Evolutionary conservation across 2,329 filamentous ascomycete genomes (phyloP).

Genomic region (Aspergillus puulaauensis): DNA sequence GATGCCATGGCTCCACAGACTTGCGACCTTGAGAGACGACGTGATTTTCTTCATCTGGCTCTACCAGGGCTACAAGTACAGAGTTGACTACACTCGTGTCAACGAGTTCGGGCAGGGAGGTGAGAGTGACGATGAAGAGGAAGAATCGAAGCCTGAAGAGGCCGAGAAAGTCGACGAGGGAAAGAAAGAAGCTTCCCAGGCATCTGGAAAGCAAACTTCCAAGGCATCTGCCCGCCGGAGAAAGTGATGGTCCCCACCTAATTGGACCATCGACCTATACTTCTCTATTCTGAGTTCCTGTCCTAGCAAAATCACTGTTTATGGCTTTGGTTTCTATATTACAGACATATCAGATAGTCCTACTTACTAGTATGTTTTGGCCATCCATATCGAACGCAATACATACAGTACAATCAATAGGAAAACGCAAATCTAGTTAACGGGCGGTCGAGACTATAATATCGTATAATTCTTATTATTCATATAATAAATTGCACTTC

Average conservation of each 20-base stretch:
- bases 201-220: slow-evolving; percentile 29
- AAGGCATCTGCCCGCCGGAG: slow-evolving; percentile 34
- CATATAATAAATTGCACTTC: neutral
- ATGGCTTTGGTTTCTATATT: neutral
- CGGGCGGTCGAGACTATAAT: neutral
- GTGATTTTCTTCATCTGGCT: slow-evolving; percentile 98
- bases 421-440: neutral
- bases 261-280: neutral
- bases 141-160: slow-evolving; percentile 6
- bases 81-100: slow-evolving; percentile 83
- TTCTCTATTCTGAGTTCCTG: neutral
- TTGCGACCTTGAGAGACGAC: slow-evolving; percentile 91
- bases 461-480: neutral
- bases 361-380: neutral
- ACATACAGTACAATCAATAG: neutral
- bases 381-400: neutral
- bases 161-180: slow-evolving; percentile 5
- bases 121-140: slow-evolving; percentile 70
- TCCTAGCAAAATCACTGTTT: neutral
- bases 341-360: neutral
- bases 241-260: slow-evolving; percentile 22
- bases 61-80: slow-evolving; percentile 92
- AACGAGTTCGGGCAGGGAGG: slow-evolving; percentile 99
- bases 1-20: slow-evolving; percentile 90
- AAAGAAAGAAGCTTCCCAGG: slow-evolving; percentile 19